Evolutionary conservation across 129 eudicot genomes (phyloP).

Genomic region (Sambucus nigra): DNA sequence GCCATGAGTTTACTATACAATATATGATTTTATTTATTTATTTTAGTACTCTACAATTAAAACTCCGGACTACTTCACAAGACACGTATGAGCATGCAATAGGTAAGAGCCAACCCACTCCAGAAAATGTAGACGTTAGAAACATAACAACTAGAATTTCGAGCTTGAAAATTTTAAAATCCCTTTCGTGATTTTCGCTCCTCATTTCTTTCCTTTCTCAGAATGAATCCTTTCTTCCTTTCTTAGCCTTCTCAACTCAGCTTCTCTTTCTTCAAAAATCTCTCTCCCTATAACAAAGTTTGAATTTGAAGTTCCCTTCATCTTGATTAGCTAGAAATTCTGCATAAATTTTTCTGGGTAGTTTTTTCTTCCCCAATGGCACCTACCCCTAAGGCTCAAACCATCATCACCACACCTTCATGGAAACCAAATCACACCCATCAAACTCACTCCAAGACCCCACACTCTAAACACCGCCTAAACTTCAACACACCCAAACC

Average conservation of each 20-base stretch:
- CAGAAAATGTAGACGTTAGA: too few relatives aligned
- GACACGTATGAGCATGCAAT: too few relatives aligned
- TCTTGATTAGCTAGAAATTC: not conserved
- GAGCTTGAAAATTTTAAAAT: too few relatives aligned
- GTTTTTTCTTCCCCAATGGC: conserved; percentile 36
- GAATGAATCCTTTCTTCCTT: not conserved
- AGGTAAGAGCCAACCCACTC: too few relatives aligned
- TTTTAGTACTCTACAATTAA: too few relatives aligned
- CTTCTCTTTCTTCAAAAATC: not conserved
- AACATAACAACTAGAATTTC: too few relatives aligned
- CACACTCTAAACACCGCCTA: conserved; percentile 49
- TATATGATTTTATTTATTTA: too few relatives aligned
- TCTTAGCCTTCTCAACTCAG: not conserved
- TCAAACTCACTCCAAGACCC: conserved; percentile 33
- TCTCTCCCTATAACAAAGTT: not conserved
- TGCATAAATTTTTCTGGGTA: not conserved
- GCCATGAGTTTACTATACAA: too few relatives aligned
- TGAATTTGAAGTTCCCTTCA: not conserved
- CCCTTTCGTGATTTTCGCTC: too few relatives aligned
- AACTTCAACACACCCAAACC: conserved; percentile 34
- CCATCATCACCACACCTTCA: conserved; percentile 18
- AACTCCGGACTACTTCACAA: too few relatives aligned
- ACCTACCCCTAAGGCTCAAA: conserved; percentile 4
- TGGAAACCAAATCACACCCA: conserved; percentile 20
- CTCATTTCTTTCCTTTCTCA: not conserved